A percentile compares a stretch with the other conserved stretches of the same genome.
phyloP scores from a whole-genome alignment of 1,284 basidiomycete species.

The Agaricales sp. region DNA sequence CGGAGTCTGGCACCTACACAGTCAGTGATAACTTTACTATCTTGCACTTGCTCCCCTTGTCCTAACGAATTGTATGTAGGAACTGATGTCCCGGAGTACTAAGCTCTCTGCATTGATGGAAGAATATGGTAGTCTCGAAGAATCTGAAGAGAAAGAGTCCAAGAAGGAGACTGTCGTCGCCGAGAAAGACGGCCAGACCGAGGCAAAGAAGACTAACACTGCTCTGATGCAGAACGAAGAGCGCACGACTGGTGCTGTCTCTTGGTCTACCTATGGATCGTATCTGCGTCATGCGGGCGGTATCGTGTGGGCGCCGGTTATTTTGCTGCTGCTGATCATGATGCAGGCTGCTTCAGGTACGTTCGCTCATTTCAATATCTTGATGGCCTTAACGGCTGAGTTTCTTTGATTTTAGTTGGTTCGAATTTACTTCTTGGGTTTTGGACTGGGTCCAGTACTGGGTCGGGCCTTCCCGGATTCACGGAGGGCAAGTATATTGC shows the following conservation, averaged over 20 bases:
- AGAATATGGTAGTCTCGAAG: slow-evolving; percentile 41
- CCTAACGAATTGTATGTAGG: slow-evolving; percentile 27
- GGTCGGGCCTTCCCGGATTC: background rate
- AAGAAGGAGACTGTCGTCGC: slow-evolving; percentile 6
- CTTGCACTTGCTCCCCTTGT: too few species aligned
- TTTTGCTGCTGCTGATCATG: slow-evolving; percentile 27
- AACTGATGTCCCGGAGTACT: slow-evolving; percentile 39
- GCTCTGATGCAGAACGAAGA: slow-evolving; percentile 48
- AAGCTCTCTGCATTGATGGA: slow-evolving; percentile 53
- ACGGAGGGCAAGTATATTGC: slow-evolving; percentile 8
- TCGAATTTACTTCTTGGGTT: slow-evolving; percentile 33
- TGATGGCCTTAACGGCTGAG: background rate
- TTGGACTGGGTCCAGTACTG: slow-evolving; percentile 2
- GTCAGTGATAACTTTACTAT: too few species aligned
- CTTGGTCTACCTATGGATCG: slow-evolving; percentile 37
- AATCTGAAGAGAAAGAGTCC: slow-evolving; percentile 6
- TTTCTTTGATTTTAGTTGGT: slow-evolving; percentile 24
- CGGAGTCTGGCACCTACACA: slow-evolving; percentile 52
- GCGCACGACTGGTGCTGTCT: slow-evolving; percentile 42
- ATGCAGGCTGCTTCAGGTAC: slow-evolving; percentile 29
- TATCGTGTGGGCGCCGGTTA: slow-evolving; percentile 31
- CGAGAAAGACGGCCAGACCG: slow-evolving; percentile 14
- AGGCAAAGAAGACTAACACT: slow-evolving; percentile 17
- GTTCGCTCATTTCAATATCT: background rate
- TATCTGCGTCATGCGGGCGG: slow-evolving; percentile 47